Evolutionary conservation across 805 yeast species (phyloP).

Genomic region (Metschnikowia koreensis): DNA sequence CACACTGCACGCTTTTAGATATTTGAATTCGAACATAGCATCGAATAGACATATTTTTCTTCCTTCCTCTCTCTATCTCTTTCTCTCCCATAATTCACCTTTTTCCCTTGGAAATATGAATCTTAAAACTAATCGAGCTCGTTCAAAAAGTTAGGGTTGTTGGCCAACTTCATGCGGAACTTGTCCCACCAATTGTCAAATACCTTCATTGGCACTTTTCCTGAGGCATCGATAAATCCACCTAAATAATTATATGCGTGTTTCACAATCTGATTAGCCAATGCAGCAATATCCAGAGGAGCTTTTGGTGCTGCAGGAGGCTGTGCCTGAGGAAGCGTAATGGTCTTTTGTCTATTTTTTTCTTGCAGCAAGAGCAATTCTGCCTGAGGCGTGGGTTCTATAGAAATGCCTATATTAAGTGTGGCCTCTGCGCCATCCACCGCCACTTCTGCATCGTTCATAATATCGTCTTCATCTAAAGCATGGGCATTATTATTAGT

Average conservation of each 20-base stretch:
- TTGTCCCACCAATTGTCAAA: conserved; percentile 97
- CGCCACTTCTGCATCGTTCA: conserved; percentile 26
- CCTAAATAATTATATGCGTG: conserved; percentile 90
- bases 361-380: conserved; percentile 51
- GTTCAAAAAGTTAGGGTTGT: conserved; percentile 81
- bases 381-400: conserved; percentile 75
- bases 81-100: too few species aligned
- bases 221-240: conserved; percentile 77
- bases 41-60: too few species aligned
- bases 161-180: conserved; percentile 69
- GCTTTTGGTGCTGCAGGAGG: conserved; percentile 19
- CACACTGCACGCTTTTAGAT: too few species aligned
- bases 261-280: conserved; percentile 85
- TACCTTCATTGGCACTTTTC: conserved; percentile 81
- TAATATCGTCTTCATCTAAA: conserved; percentile 33
- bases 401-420: conserved; percentile 76
- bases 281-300: conserved; percentile 41
- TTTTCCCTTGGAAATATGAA: too few species aligned
- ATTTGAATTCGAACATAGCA: too few species aligned
- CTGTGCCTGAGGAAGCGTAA: conserved; percentile 24
- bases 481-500: conserved; percentile 9
- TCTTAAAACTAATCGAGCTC: conserved; percentile 14
- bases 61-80: too few species aligned
- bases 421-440: conserved; percentile 11
- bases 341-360: conserved; percentile 25